Conservation (phyloP, 1,284 basidiomycete species). For the Thelephora terrestris region DNA sequence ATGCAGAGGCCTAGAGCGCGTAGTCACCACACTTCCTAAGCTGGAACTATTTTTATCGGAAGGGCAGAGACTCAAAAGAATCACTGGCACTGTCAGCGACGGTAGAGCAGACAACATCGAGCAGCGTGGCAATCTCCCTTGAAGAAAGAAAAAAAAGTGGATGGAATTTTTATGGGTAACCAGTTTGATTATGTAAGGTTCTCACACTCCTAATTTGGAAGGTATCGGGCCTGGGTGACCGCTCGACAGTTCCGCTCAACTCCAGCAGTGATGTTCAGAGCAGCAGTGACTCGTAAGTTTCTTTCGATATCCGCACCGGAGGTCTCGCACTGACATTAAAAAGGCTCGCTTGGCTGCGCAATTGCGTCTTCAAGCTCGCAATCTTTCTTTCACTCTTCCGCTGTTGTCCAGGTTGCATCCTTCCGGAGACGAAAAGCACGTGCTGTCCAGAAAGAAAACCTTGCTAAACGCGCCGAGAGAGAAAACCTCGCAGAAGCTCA, state of each 20-base stretch:
- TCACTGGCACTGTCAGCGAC: slow-evolving; percentile 33
- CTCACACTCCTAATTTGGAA: neutral
- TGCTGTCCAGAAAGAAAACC: slow-evolving; percentile 40
- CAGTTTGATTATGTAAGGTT: slow-evolving; percentile 14
- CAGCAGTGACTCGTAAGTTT: neutral
- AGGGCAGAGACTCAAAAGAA: slow-evolving; percentile 26
- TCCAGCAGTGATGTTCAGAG: neutral
- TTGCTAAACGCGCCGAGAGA: slow-evolving; percentile 36
- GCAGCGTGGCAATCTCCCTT: slow-evolving; percentile 33
- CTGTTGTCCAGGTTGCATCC: slow-evolving; percentile 26
- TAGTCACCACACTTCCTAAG: slow-evolving; percentile 33
- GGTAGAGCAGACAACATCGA: slow-evolving; percentile 27
- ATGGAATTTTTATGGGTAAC: neutral
- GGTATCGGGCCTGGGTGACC: slow-evolving; percentile 6
- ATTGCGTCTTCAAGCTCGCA: slow-evolving; percentile 33
- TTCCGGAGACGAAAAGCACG: slow-evolving; percentile 28
- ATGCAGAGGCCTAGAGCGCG: slow-evolving; percentile 26
- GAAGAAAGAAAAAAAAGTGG: slow-evolving; percentile 9
- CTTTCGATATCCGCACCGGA: neutral
- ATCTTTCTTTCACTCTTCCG: slow-evolving; percentile 46
- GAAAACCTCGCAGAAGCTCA: slow-evolving; percentile 29
- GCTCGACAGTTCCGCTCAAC: slow-evolving; percentile 9
- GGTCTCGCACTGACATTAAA: neutral
- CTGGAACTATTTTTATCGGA: slow-evolving; percentile 27
- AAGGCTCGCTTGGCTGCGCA: slow-evolving; percentile 28